Evolutionary conservation across 2,329 filamentous ascomycete species (phyloP), one percentile per base, ranked within the genome.

Genomic region (Chaetomiaceae sp.): DNA sequence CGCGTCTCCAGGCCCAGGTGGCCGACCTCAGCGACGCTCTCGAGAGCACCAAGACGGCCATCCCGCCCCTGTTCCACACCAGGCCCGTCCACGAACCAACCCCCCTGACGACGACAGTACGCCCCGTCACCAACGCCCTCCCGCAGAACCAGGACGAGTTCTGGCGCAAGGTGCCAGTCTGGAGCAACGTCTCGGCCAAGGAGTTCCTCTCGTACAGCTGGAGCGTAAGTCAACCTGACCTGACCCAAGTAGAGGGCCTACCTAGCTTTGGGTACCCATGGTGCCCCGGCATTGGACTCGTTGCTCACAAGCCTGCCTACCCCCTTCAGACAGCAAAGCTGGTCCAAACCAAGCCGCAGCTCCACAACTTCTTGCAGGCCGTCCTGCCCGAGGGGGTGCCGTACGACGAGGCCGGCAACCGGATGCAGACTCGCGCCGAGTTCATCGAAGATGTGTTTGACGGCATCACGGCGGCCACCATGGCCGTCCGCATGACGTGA

Each of bases 401-500:
- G 3, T 55, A 59, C n/a, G 63, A 61, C 54, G 54, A 63, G 48
- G 50, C 50, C 1, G 53, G 60, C 21, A 53, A 48, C 5, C 64
- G 65, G 20, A 68, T 72, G 58, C 70, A 70, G 51, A 75, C 71
- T 20, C 74, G 73, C 10, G 69, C 78, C 2, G 71, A 77, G 17
- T 78, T 84, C 50, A 73, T 82, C 42, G 58, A 66, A 2, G 79
- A 85, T 62, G 72, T 82, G 3, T 60, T 72, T 21, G 66, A 68
- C 14, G 82, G 79, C 10, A 72, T 83, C 47, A 70, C 67, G 17
- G 61, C 68, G 5, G 76, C 80, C 1, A 75, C 80, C 2, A 85
- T 85, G 82, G 71, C 79, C 0, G 71, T 83, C 34, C 71, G 80
- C 9, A 65, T 84, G 50, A 82, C 78, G 71, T 73, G 56, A 62